A percentile compares a stretch with the other conserved stretches of the same genome.
These are phyloP conservation scores for Fusarium avenaceum DNA, from an alignment of 2,329 filamentous ascomycete genomes.

Conservation along the genomic window DNA sequence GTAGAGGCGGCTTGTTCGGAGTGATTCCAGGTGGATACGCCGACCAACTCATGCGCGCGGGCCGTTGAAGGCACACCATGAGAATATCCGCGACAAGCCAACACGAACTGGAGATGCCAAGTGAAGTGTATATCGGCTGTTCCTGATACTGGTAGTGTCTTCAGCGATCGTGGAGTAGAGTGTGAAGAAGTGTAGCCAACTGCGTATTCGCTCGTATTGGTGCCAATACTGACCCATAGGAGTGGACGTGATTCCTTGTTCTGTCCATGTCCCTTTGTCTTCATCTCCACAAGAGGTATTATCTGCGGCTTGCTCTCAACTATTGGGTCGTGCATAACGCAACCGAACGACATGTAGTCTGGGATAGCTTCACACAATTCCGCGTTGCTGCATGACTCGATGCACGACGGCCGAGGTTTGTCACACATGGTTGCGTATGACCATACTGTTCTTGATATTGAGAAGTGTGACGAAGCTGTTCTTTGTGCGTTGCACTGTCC, in stretches of 20 bases:
- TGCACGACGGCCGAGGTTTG: constrained; percentile 36
- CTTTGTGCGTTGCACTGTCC: constrained; percentile 31
- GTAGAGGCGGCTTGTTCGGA: constrained; percentile 21
- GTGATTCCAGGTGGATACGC: constrained; percentile 36
- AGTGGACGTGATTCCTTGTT: constrained; percentile 27
- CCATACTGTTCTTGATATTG: constrained; percentile 31
- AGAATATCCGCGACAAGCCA: constrained; percentile 38
- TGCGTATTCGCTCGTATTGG: constrained; percentile 26
- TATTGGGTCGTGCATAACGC: constrained; percentile 30
- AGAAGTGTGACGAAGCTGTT: constrained; percentile 29
- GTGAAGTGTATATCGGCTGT: constrained; percentile 30
- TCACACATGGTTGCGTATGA: constrained; percentile 43
- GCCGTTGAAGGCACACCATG: constrained; percentile 37
- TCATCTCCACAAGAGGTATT: constrained; percentile 29
- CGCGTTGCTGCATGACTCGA: constrained; percentile 41
- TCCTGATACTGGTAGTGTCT: constrained; percentile 40
- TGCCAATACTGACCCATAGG: constrained; percentile 34
- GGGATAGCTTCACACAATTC: constrained; percentile 38
- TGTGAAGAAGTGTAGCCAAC: constrained; percentile 29
- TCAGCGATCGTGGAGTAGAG: constrained; percentile 25
- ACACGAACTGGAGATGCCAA: constrained; percentile 28
- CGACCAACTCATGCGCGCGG: constrained; percentile 44
- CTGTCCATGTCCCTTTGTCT: constrained; percentile 21
- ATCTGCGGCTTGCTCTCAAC: constrained; percentile 15
- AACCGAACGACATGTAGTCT: constrained; percentile 31